Percentiles rank a stretch among this genome's conserved stretches.
Conservation (phyloP, 768 basidiomycete genomes). For the Suillus americanus region DNA sequence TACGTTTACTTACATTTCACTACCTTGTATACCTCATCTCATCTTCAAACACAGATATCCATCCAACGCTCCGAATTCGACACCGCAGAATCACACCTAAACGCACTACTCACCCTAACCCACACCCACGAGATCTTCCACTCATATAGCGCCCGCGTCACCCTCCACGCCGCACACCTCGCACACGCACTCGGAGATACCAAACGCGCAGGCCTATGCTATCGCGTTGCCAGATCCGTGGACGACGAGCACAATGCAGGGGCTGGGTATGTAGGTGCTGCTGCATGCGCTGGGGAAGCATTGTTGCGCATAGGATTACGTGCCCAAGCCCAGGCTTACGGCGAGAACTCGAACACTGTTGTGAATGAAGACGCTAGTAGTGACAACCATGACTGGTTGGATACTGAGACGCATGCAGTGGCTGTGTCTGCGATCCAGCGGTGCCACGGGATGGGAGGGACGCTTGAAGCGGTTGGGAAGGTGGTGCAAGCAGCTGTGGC, state of each 20-base stretch:
- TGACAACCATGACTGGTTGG: not conserved
- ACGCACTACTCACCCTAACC: conserved; percentile 57
- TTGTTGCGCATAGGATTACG: conserved; percentile 48
- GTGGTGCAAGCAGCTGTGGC: conserved; percentile 50
- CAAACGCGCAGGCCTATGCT: conserved; percentile 58
- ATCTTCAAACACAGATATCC: conserved; percentile 41
- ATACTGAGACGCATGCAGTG: conserved; percentile 29
- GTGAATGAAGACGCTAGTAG: not conserved
- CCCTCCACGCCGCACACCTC: conserved; percentile 53
- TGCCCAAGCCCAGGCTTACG: not conserved
- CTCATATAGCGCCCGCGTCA: conserved; percentile 58
- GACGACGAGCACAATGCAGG: conserved; percentile 5
- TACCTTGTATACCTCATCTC: not conserved
- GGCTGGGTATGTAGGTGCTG: conserved; percentile 42
- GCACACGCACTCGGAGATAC: conserved; percentile 30
- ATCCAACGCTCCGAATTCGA: conserved; percentile 66
- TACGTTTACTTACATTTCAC: conserved; percentile 27
- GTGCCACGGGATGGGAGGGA: conserved; percentile 51
- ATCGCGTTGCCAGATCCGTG: conserved; percentile 46
- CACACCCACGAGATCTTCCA: conserved; percentile 58
- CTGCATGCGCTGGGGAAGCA: conserved; percentile 54
- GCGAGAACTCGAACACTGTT: no score
- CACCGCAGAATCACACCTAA: conserved; percentile 51
- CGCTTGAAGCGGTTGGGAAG: conserved; percentile 53
- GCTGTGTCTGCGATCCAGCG: conserved; percentile 40